Percentiles rank a stretch among this genome's conserved stretches.
These are phyloP conservation scores for Sporothrix brasiliensis DNA, from an alignment of 2,329 filamentous ascomycete species.

Conservation along the genomic window DNA sequence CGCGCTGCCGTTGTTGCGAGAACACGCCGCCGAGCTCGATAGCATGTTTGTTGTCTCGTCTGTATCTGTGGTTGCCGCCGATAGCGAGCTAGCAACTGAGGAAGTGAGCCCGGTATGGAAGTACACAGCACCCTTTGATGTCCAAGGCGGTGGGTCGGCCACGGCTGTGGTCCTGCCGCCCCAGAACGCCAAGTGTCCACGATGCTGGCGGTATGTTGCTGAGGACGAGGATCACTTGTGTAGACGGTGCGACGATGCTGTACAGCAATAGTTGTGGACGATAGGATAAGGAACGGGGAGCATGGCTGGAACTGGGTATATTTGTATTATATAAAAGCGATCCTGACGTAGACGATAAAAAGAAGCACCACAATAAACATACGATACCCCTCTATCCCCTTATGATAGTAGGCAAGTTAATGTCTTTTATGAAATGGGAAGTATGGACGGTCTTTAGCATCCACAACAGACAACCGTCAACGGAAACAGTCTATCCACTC, in stretches of 20 bases:
- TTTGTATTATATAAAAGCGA: neutral
- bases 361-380: neutral
- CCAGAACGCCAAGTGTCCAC: conserved; percentile 69
- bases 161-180: conserved; percentile 55
- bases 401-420: neutral
- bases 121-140: conserved; percentile 50
- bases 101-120: conserved; percentile 44
- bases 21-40: conserved; percentile 55
- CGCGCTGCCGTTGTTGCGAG: conserved; percentile 45
- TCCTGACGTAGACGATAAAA: neutral
- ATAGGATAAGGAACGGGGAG: neutral
- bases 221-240: conserved; percentile 69
- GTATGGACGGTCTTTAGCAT: neutral
- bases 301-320: too few species aligned
- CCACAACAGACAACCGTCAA: neutral
- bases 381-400: conserved; percentile 30
- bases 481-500: neutral
- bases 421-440: neutral
- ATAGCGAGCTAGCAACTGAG: conserved; percentile 38
- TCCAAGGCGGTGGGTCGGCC: conserved; percentile 45
- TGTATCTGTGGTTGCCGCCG: conserved; percentile 53
- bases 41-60: conserved; percentile 71
- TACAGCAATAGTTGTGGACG: conserved; percentile 43
- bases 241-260: conserved; percentile 69
- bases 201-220: conserved; percentile 89